These are phyloP conservation scores for Elsinoe batatas DNA, from an alignment of 2,329 filamentous ascomycete species.

Conservation along the genomic window DNA sequence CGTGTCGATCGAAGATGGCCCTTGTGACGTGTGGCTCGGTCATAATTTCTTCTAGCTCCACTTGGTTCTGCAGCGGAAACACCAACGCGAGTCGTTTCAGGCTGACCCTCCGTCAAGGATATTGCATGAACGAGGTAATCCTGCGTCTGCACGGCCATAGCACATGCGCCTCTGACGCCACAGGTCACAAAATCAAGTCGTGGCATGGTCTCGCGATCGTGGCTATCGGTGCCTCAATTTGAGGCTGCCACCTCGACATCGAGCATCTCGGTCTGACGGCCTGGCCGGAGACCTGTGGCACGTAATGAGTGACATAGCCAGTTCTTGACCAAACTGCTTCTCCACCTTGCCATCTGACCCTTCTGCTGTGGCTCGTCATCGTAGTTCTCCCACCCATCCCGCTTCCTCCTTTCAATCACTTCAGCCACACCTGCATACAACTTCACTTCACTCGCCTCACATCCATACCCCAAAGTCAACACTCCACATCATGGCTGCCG, in stretches of 20 bases:
- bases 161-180: constrained; percentile 13
- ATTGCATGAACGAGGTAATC: neutral
- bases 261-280: neutral
- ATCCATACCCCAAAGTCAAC: neutral
- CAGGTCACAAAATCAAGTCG: constrained; percentile 1
- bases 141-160: neutral
- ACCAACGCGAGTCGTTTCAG: constrained; percentile 10
- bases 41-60: constrained; percentile 9
- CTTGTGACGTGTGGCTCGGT: constrained; percentile 9
- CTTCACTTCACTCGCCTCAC: neutral
- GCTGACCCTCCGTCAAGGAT: neutral
- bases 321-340: constrained; percentile 1
- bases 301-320: constrained; percentile 12
- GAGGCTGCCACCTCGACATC: constrained; percentile 1
- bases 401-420: neutral
- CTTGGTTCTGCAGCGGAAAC: neutral
- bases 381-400: neutral
- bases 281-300: neutral
- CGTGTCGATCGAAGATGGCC: constrained; percentile 1
- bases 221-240: constrained; percentile 11
- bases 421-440: constrained; percentile 8
- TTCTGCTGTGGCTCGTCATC: constrained; percentile 8
- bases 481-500: neutral
- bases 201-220: constrained; percentile 12
- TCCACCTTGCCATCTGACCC: constrained; percentile 6